Evolutionary conservation across 2,329 filamentous ascomycete species (phyloP).

Genomic region (Pseudocercospora vitis): DNA sequence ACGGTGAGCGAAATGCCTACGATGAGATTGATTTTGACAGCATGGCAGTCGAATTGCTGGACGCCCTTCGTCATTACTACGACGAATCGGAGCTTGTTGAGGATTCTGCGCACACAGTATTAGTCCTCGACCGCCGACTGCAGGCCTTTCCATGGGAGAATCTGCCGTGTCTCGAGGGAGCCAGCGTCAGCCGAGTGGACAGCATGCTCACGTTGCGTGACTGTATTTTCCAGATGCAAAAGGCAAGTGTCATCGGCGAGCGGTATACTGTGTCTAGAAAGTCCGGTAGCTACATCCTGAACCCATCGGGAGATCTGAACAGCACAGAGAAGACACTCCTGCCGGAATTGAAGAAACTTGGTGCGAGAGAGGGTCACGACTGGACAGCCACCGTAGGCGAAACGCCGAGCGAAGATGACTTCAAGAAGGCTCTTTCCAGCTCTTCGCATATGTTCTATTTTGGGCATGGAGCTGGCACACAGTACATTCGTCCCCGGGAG

Average conservation of each 20-base stretch:
- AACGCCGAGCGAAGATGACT: conserved; percentile 73
- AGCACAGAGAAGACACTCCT: conserved; percentile 77
- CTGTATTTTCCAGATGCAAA: conserved; percentile 62
- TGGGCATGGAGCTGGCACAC: conserved; percentile 89
- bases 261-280: conserved; percentile 49
- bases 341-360: conserved; percentile 56
- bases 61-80: conserved; percentile 80
- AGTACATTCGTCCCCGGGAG: conserved; percentile 85
- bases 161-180: conserved; percentile 75
- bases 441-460: conserved; percentile 86
- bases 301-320: conserved; percentile 79
- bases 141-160: conserved; percentile 97
- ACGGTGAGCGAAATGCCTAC: conserved; percentile 93
- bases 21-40: conserved; percentile 95
- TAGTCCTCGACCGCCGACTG: conserved; percentile 87
- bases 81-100: conserved; percentile 43
- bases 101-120: conserved; percentile 67
- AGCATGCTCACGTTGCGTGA: conserved; percentile 80
- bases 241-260: not conserved
- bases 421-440: conserved; percentile 64
- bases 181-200: conserved; percentile 82
- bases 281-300: conserved; percentile 77
- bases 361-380: conserved; percentile 25
- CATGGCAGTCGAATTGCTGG: conserved; percentile 84
- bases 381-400: conserved; percentile 72